These are phyloP conservation scores for Eremochloa ophiuroides DNA, from an alignment of 176 grass and related monocot species.

Conservation along the genomic window DNA sequence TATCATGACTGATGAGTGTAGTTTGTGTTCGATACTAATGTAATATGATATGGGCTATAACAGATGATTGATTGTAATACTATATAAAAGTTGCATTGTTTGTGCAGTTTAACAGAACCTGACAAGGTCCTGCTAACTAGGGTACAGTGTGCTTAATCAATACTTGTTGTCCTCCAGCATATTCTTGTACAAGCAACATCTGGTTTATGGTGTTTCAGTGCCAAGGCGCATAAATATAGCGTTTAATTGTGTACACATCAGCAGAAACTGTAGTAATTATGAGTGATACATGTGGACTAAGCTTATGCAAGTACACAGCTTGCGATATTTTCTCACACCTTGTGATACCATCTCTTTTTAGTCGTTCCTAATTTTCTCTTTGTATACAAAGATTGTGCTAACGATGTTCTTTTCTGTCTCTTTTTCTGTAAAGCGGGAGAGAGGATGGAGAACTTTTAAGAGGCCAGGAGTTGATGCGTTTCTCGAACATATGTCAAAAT, in stretches of 20 bases:
- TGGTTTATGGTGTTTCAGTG: neutral
- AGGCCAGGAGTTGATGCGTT: constrained; percentile 96
- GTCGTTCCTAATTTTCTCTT: neutral
- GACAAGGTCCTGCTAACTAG: neutral
- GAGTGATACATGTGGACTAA: neutral
- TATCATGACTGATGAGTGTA: neutral
- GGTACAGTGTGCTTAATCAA: neutral
- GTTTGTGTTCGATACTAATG: constrained; percentile 7
- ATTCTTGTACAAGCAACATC: neutral
- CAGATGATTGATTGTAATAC: neutral
- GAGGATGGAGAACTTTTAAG: constrained; percentile 97
- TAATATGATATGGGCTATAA: neutral
- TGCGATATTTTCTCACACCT: neutral
- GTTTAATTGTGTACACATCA: neutral
- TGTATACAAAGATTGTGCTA: constrained; percentile 19
- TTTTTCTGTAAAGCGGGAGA: constrained; percentile 59
- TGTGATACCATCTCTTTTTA: neutral
- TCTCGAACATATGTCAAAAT: constrained; percentile 61
- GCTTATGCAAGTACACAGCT: neutral
- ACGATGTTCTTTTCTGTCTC: neutral
- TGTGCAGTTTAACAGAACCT: neutral
- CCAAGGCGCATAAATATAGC: neutral
- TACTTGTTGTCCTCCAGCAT: neutral
- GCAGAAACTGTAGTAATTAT: neutral
- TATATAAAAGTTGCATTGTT: neutral